Conservation (phyloP, 441 rosid species). For the Melastoma candidum region DNA sequence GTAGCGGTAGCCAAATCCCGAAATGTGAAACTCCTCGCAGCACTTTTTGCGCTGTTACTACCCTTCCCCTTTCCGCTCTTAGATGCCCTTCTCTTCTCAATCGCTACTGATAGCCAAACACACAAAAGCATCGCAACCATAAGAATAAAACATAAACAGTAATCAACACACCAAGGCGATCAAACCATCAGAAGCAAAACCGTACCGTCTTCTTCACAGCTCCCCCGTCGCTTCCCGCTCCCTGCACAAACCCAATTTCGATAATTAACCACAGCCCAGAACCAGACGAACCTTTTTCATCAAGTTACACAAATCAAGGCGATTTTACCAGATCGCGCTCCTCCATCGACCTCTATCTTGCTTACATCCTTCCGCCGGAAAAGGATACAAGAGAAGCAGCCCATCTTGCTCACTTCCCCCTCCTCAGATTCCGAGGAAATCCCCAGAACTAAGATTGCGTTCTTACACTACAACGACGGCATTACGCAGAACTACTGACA, state of each 20-base stretch:
- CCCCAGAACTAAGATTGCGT: too few species aligned
- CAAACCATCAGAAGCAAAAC: slow-evolving; percentile 1
- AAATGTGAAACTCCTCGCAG: slow-evolving; percentile 58
- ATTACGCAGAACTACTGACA: too few species aligned
- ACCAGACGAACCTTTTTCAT: background rate
- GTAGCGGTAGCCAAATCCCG: slow-evolving; percentile 48
- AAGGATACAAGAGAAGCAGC: slow-evolving; percentile 68
- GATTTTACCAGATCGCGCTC: slow-evolving; percentile 54
- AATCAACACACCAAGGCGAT: background rate
- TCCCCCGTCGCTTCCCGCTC: slow-evolving; percentile 24
- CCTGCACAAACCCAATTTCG: slow-evolving; percentile 11
- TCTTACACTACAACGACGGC: too few species aligned
- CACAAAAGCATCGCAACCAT: background rate
- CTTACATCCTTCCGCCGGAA: slow-evolving; percentile 29
- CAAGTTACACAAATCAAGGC: background rate
- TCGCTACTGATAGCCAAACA: slow-evolving; percentile 20
- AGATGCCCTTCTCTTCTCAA: slow-evolving; percentile 15
- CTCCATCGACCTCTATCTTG: slow-evolving; percentile 48
- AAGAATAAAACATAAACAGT: slow-evolving; percentile 1
- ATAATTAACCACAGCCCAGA: background rate
- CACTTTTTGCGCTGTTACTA: slow-evolving; percentile 23
- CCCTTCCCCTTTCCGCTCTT: slow-evolving; percentile 19
- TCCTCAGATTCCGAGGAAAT: too few species aligned
- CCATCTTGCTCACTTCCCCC: slow-evolving; percentile 24
- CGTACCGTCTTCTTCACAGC: slow-evolving; percentile 25